Percentiles rank a stretch among this genome's conserved stretches.
Conservation (phyloP, 1,139 yeast genomes). For the Debaryomyces subglobosus region DNA sequence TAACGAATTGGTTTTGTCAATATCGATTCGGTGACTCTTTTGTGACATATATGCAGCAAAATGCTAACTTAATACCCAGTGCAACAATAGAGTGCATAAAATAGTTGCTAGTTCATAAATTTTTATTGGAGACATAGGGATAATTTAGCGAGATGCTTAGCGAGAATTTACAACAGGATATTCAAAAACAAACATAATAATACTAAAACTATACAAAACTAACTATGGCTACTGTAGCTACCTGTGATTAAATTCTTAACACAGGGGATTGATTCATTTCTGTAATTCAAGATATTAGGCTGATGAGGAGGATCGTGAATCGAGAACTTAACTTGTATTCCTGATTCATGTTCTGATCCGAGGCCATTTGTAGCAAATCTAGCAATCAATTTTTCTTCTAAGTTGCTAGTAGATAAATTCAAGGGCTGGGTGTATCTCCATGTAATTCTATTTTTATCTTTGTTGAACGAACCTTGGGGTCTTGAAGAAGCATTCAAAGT, state of each 20-base stretch:
- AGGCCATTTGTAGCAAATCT: constrained; percentile 66
- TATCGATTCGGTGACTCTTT: not conserved
- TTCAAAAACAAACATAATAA: not conserved
- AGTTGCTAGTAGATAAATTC: constrained; percentile 31
- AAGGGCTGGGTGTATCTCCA: constrained; percentile 71
- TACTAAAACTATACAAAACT: not conserved
- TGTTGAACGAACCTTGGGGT: constrained; percentile 88
- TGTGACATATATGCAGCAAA: not conserved
- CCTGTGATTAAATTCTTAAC: constrained; percentile 41
- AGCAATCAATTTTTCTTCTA: constrained; percentile 67
- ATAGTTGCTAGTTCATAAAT: not conserved
- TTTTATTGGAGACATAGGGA: not conserved
- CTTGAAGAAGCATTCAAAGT: constrained; percentile 78
- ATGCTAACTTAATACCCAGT: not conserved
- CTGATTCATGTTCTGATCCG: constrained; percentile 69
- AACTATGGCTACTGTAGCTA: constrained; percentile 35
- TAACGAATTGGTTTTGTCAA: not conserved
- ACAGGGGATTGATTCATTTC: constrained; percentile 29
- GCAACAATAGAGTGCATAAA: not conserved
- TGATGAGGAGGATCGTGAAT: constrained; percentile 32
- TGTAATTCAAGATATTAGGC: constrained; percentile 22
- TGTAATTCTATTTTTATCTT: constrained; percentile 79
- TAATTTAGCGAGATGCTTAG: not conserved
- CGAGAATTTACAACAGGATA: not conserved
- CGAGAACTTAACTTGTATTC: constrained; percentile 67